A percentile compares a stretch with the other conserved stretches of the same genome.
Evolutionary conservation across 2,329 filamentous ascomycete species (phyloP).

Genomic region (Fusarium praegraminearum): DNA sequence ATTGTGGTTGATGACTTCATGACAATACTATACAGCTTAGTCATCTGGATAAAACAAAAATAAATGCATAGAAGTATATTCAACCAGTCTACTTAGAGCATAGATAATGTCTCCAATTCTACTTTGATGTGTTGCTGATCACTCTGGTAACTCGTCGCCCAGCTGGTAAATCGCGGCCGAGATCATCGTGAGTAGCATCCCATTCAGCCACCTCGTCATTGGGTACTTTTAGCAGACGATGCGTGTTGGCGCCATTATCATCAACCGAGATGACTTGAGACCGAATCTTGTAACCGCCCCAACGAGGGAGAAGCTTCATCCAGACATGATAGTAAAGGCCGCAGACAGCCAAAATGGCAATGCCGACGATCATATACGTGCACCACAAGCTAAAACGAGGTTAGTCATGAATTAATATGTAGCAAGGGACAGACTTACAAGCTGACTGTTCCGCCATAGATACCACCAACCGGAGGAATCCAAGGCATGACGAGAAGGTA

Average conservation of each 20-base stretch:
- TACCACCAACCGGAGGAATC: slow-evolving; percentile 73
- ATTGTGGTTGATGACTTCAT: background rate
- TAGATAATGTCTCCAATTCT: accelerated
- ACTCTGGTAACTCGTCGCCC: background rate
- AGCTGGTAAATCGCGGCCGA: slow-evolving; percentile 40
- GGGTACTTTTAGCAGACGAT: slow-evolving; percentile 66
- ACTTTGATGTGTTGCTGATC: background rate
- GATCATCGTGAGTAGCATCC: slow-evolving; percentile 69
- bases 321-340: slow-evolving; percentile 69
- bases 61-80: background rate
- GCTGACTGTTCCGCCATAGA: slow-evolving; percentile 72
- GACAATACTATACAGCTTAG: background rate
- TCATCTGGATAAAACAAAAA: background rate
- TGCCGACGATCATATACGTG: background rate
- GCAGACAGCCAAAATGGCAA: slow-evolving; percentile 54
- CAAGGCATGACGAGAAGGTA: slow-evolving; percentile 78
- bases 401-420: slow-evolving; percentile 58
- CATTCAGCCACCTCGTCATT: slow-evolving; percentile 63
- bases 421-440: slow-evolving; percentile 80
- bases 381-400: background rate
- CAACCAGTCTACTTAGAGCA: background rate
- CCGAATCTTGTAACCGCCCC: slow-evolving; percentile 65
- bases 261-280: slow-evolving; percentile 64
- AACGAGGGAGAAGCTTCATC: slow-evolving; percentile 67
- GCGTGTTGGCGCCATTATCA: slow-evolving; percentile 55